Conservation (phyloP, 176 grass and related monocot genomes). For the Paspalum vaginatum region DNA sequence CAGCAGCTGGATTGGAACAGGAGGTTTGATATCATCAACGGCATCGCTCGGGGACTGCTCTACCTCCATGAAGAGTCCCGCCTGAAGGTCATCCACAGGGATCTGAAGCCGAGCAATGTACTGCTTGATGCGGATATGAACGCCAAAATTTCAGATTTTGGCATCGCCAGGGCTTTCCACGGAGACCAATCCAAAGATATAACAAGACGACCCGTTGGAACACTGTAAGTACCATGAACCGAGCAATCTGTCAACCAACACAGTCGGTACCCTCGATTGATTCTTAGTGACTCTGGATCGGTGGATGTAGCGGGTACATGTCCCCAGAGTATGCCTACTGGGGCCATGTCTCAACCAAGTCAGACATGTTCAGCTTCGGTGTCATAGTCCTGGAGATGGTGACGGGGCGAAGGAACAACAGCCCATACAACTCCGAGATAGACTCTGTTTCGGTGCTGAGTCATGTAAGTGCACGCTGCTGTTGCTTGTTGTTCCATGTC, state of each 20-base stretch:
- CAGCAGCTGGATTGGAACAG: constrained; percentile 15
- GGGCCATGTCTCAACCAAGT: too few relatives aligned
- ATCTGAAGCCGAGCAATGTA: constrained; percentile 46
- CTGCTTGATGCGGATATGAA: constrained; percentile 37
- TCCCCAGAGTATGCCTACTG: too few relatives aligned
- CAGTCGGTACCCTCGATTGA: too few relatives aligned
- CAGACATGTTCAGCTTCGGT: too few relatives aligned
- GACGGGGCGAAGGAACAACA: too few relatives aligned
- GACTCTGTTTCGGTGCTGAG: background rate
- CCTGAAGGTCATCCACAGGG: constrained; percentile 33
- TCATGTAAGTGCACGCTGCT: background rate
- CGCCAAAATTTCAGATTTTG: constrained; percentile 53
- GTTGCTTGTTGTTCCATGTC: too few relatives aligned
- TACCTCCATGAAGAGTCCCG: constrained; percentile 53
- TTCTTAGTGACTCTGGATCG: too few relatives aligned
- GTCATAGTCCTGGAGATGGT: too few relatives aligned
- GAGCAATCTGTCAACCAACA: too few relatives aligned
- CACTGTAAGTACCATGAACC: background rate
- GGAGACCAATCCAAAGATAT: constrained; percentile 2
- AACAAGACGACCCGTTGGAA: constrained; percentile 32
- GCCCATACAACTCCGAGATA: background rate
- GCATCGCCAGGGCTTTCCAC: constrained; percentile 19
- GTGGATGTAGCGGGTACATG: background rate
- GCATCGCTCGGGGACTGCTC: constrained; percentile 28
- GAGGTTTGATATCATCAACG: constrained; percentile 23